Conservation (phyloP, 805 yeast genomes). For the Kuraishia hungarica region DNA sequence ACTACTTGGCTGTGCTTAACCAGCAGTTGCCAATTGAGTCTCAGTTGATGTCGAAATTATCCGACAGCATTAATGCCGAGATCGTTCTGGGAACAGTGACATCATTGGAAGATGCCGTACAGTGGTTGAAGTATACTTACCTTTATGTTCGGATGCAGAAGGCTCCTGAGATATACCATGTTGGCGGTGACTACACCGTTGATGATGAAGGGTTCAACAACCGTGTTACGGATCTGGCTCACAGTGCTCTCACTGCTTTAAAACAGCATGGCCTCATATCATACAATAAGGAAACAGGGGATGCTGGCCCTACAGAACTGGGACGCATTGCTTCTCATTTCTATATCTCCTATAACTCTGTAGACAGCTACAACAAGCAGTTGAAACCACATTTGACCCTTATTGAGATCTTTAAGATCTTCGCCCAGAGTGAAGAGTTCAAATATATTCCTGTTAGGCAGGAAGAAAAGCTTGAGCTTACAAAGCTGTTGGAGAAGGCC, state of each 20-base stretch:
- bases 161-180: constrained; percentile 68
- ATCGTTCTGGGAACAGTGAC: constrained; percentile 63
- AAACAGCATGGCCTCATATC: constrained; percentile 46
- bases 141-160: constrained; percentile 69
- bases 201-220: constrained; percentile 42
- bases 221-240: constrained; percentile 53
- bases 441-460: constrained; percentile 73
- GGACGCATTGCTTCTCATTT: constrained; percentile 84
- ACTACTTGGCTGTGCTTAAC: constrained; percentile 82
- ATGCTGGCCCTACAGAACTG: constrained; percentile 51
- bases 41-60: constrained; percentile 60
- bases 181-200: constrained; percentile 52
- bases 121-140: constrained; percentile 78
- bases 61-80: constrained; percentile 82
- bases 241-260: constrained; percentile 64
- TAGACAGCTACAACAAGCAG: constrained; percentile 53
- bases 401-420: constrained; percentile 69
- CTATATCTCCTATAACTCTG: constrained; percentile 71
- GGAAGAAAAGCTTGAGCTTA: constrained; percentile 74
- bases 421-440: constrained; percentile 81
- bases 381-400: constrained; percentile 58
- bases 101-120: constrained; percentile 54
- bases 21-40: constrained; percentile 92
- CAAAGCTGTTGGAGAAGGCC: constrained; percentile 57
- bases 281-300: constrained; percentile 44